phyloP scores from a whole-genome alignment of 2,329 filamentous ascomycete species.

The Penicillium sp. region DNA sequence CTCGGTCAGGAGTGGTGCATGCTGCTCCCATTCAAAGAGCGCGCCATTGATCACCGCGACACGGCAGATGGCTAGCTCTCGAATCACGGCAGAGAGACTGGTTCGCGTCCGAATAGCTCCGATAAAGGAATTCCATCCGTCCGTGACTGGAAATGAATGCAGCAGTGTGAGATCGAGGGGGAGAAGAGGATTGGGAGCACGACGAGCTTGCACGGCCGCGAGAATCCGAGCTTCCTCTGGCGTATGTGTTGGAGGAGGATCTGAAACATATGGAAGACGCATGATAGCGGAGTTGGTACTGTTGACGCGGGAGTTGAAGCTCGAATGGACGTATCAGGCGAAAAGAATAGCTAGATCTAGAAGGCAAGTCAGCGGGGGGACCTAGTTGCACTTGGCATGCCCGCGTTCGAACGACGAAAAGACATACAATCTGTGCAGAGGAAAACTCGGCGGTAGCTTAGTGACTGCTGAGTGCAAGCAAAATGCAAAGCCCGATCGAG shows the following conservation, averaged over 20 bases:
- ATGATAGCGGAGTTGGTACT: conserved; percentile 31
- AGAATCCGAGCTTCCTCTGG: conserved; percentile 47
- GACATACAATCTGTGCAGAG: background rate
- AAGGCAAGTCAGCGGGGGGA: background rate
- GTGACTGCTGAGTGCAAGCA: no score
- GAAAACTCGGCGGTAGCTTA: background rate
- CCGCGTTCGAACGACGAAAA: background rate
- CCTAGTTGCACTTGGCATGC: no score
- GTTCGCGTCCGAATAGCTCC: conserved; percentile 51
- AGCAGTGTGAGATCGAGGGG: conserved; percentile 51
- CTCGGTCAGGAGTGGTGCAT: conserved; percentile 64
- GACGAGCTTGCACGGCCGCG: conserved; percentile 46
- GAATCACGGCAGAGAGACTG: conserved; percentile 47
- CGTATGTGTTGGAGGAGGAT: conserved; percentile 44
- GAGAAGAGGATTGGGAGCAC: conserved; percentile 46
- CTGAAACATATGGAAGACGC: conserved; percentile 50
- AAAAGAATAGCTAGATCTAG: background rate
- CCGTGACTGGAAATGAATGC: conserved; percentile 50
- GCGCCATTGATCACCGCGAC: conserved; percentile 75
- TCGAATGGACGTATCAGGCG: background rate
- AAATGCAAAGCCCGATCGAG: background rate
- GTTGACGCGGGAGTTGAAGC: background rate
- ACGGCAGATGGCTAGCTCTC: conserved; percentile 74
- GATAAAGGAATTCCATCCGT: conserved; percentile 55
- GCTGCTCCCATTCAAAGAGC: conserved; percentile 80